Conservation (phyloP, 805 yeast genomes). For the Hanseniaspora guilliermondii region DNA sequence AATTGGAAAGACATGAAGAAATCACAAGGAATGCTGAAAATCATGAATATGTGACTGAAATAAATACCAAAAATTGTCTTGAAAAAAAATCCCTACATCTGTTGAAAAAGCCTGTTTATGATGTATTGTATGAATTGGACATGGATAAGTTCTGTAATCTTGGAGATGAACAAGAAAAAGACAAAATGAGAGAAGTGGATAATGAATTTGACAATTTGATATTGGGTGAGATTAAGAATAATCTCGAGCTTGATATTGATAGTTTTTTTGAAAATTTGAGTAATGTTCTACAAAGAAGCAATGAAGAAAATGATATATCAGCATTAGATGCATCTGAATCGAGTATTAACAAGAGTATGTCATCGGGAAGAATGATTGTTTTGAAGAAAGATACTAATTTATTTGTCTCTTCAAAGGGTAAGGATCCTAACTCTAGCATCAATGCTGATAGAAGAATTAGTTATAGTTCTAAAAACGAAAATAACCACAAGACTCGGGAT, state of each 20-base stretch:
- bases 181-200: not conserved
- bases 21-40: not conserved
- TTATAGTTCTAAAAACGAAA: not conserved
- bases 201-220: not conserved
- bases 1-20: not conserved
- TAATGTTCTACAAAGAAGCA: not conserved
- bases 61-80: constrained; percentile 1
- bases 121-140: constrained; percentile 5
- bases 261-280: not conserved
- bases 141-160: not conserved
- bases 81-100: not conserved
- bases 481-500: not conserved
- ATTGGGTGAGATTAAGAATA: not conserved
- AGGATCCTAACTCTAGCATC: not conserved
- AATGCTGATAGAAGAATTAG: not conserved
- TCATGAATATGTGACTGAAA: constrained; percentile 1
- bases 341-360: not conserved
- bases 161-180: not conserved
- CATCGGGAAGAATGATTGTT: constrained; percentile 7
- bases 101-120: constrained; percentile 11
- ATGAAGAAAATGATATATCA: not conserved
- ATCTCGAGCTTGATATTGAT: not conserved
- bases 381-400: constrained; percentile 4
- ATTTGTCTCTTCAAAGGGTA: not conserved
- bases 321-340: not conserved